Base-by-base conservation (phyloP, 2,329 filamentous ascomycete species). In the Pseudogymnoascus sp. region DNA sequence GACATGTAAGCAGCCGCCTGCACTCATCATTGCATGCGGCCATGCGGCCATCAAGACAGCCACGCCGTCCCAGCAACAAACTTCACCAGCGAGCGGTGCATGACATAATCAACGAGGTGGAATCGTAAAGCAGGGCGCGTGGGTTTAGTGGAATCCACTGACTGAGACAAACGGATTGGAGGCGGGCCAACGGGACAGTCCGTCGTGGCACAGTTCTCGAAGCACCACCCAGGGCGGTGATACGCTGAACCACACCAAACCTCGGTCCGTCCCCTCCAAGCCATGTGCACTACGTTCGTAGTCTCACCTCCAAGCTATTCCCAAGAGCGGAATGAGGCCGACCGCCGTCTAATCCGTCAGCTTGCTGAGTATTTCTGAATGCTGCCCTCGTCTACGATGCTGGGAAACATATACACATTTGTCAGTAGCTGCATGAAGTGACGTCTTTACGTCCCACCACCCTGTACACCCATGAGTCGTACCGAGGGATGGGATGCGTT, bases 11-110 rank as follows among this genome's bases (percentile, higher is more conserved):
- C 47, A 54, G 47, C 47, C 47, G 47, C 47, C 47, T 54, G 47
- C 47, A 54, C 47, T 54, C 47, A 54, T 54, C 47, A 54, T 54
- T 54, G 47, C 47, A 54, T 54, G 47, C 23, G 47, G 47, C 47
- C 47, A n/a, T 40, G 37, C 37, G n/a, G 21, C 40, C 18, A 23
- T 14, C 42, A 26, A 26, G 42, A 47, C 47, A 31, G 26, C 23
- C 23, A 29, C 47, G 14, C 21, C 21, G 47, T 26, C 14, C 23
- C 47, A 31, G 47, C 26, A 54, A 54, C 47, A 6, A 16, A 54
- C 4, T 4, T 7, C 26, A 54, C 0, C 14, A 51, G 6, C 5
- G 12, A 51, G 8, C 11, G 8, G 4, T 54, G 47, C 47, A 54
- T 54, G 47, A 54, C 47, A 54, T 54, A 54, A 54, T 54, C 47